Base-by-base conservation (phyloP, 495 filamentous ascomycete species). In the Hyaloscypha finlandica region DNA sequence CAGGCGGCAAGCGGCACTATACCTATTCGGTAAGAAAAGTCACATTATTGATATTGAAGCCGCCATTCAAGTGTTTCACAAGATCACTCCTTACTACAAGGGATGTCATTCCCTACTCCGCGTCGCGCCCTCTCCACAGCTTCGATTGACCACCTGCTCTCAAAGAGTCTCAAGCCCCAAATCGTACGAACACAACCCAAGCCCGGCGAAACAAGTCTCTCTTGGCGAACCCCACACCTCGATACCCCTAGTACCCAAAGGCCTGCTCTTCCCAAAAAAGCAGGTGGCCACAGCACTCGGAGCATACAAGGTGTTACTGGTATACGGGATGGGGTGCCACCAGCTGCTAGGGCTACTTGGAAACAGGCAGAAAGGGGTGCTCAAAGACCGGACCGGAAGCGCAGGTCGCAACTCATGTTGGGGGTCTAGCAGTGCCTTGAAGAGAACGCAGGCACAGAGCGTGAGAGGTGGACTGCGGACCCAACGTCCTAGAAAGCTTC, bases 401-500 rank as follows among this genome's bases (percentile, higher is more conserved):
- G 57, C 57, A 4, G 57, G 57, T 60, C 32, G 59, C 25, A 48
- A 35, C 6, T 48, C 59, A 62, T 62, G 59, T 62, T 62, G 33
- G 32, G 59, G 59, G 35, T 62, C 59, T 48, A 25, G 59, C 59
- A 19, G 48, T 62, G 59, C 64, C 63, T 70, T 42, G 35, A 67
- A 56, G 65, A 61, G 65, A 63, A 30, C n/a, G 65, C 42, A 20
- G 59, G 52, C 48, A 67, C 57, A 62, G 57, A 59, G 57, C 48
- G 55, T 55, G 65, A 33, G 59, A 67, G 65, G 59, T 54, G 52
- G 65, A 63, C 58, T 62, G 59, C 25, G 55, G 61, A 56, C 45
- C 59, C 54, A 66, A 66, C 64, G 64, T 60, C 64, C 64, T 66
- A 53, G 64, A 66, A 66, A 66, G 64, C 56, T 66, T 25, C 25